Evolutionary conservation across 2,329 filamentous ascomycete genomes (phyloP).

Genomic region (Penicillium sp.): DNA sequence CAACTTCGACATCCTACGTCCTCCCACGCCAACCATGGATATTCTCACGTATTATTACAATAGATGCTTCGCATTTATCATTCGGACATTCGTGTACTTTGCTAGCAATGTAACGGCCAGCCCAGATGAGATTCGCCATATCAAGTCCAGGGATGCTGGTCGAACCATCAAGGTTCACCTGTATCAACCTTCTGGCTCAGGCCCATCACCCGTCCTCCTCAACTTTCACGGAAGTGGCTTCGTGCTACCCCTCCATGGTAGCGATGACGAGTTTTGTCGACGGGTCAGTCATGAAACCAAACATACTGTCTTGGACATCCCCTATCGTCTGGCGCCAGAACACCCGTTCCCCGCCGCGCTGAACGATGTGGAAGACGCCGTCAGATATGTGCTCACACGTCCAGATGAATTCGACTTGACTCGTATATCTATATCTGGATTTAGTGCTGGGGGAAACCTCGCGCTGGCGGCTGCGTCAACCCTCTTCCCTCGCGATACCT

Average conservation of each 20-base stretch:
- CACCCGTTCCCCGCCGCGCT: conserved; percentile 35
- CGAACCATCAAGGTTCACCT: conserved; percentile 28
- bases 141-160: conserved; percentile 24
- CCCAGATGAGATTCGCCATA: conserved; percentile 24
- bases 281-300: conserved; percentile 20
- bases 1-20: not conserved
- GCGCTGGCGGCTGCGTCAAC: conserved; percentile 27
- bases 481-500: conserved; percentile 26
- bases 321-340: conserved; percentile 37
- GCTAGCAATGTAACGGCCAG: conserved; percentile 1
- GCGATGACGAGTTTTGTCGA: conserved; percentile 27
- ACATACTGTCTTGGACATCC: conserved; percentile 32
- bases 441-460: conserved; percentile 39
- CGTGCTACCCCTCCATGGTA: conserved; percentile 25
- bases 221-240: conserved; percentile 33
- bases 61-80: conserved; percentile 15
- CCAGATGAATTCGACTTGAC: conserved; percentile 28
- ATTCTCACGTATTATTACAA: conserved; percentile 13
- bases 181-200: conserved; percentile 17
- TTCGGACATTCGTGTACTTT: conserved; percentile 10
- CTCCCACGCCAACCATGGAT: not conserved
- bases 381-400: conserved; percentile 30
- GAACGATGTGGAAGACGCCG: conserved; percentile 35
- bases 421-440: conserved; percentile 33
- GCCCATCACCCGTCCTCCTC: conserved; percentile 25